Base-by-base conservation (phyloP, 1,284 basidiomycete species). In the Ustilago tritici region DNA sequence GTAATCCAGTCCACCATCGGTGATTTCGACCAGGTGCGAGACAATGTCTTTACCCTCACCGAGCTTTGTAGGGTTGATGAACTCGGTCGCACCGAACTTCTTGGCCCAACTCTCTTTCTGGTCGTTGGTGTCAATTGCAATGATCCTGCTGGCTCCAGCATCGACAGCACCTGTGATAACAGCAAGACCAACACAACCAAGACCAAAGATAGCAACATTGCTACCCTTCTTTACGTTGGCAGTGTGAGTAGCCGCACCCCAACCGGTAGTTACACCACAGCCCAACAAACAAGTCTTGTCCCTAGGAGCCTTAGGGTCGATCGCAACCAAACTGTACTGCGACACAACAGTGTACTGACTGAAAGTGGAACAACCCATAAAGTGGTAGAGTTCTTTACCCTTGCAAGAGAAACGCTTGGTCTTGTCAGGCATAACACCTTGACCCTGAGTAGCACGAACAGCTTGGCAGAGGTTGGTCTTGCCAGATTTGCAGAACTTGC, bases 341-440 rank as follows among this genome's bases (percentile, higher is more conserved):
- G 95, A 94, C 5, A 99, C 95, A 65, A 99, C 97, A 12, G 97
- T 99, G 89, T 99, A 99, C 87, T 99, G 95, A 31, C 95, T 95
- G 89, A 99, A 99, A 5, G 96, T 97, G 53, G 95, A 98, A 28
- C 93, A 94, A 55, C 96, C 96, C 97, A 99, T 99, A 83, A 99
- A 99, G 88, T 98, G 95, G 86, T 92, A 89, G 78, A 99, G 90
- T 60, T 92, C 89, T 87, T 97, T 89, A 56, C 95, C 96, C 78
- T 93, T 93, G 88, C 92, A 92, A 65, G 91, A 92, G 91, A 99
- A 99, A 60, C 96, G 93, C 70, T 89, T 90, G n/a, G 92, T 92
- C 65, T 91, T 91, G 86, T 99, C 95, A 28, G 97, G 95, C 95
- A 99, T 98, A 40, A 97, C 87, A 69, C 96, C 96, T 86, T 93